phyloP scores from a whole-genome alignment of 805 yeast genomes.

The Clavispora phyllophila region DNA sequence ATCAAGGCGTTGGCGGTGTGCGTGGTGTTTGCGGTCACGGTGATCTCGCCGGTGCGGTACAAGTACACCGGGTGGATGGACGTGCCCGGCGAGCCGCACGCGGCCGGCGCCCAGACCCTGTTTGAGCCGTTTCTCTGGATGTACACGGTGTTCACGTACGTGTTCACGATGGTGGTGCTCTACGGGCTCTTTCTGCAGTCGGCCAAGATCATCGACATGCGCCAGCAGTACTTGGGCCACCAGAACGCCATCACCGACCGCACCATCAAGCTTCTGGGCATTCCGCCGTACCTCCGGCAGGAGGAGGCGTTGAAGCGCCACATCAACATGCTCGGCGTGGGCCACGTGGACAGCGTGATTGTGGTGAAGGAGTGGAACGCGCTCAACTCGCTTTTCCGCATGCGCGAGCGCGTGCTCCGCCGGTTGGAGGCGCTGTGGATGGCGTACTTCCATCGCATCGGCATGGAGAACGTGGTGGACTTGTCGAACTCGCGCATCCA shows the following conservation, averaged over 20 bases:
- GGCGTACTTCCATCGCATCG: constrained; percentile 45
- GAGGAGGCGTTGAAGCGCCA: constrained; percentile 67
- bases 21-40: constrained; percentile 61
- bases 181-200: constrained; percentile 65
- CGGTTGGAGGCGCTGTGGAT: constrained; percentile 72
- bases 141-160: constrained; percentile 80
- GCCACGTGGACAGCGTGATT: constrained; percentile 69
- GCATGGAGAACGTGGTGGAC: constrained; percentile 25
- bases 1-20: constrained; percentile 63
- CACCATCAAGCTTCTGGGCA: constrained; percentile 82
- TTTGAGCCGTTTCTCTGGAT: constrained; percentile 69
- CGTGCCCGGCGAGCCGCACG: constrained; percentile 17
- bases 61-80: constrained; percentile 79
- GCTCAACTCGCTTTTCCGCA: constrained; percentile 59
- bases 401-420: constrained; percentile 49
- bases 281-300: constrained; percentile 75
- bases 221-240: constrained; percentile 78
- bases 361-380: constrained; percentile 85
- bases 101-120: constrained; percentile 5
- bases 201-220: constrained; percentile 61
- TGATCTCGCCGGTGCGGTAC: constrained; percentile 82
- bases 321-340: constrained; percentile 73
- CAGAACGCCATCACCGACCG: constrained; percentile 90
- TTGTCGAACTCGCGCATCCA: constrained; percentile 22
- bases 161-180: constrained; percentile 68